Evolutionary conservation across 768 basidiomycete genomes (phyloP).

Genomic region (Pleurotus platypus): DNA sequence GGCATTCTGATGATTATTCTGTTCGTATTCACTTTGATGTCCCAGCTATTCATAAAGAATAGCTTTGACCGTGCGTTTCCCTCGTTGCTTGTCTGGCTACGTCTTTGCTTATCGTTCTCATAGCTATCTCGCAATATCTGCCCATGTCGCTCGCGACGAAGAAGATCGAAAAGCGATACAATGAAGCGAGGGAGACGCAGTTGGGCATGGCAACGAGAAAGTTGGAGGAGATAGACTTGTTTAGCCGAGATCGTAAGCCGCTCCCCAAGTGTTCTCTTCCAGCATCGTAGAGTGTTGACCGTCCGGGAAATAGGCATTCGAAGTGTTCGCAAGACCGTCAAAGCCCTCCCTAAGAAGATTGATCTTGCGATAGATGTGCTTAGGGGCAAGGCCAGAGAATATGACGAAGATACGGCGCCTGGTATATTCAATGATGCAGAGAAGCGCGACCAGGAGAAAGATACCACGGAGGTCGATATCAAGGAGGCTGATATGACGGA

Average conservation of each 20-base stretch:
- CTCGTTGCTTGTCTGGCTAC: too few species aligned
- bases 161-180: conserved; percentile 43
- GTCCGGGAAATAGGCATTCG: conserved; percentile 22
- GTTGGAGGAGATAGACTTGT: conserved; percentile 31
- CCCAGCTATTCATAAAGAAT: conserved; percentile 34
- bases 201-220: conserved; percentile 11
- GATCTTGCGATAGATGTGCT: conserved; percentile 27
- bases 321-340: conserved; percentile 31
- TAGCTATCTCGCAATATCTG: conserved; percentile 50
- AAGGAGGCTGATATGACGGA: conserved; percentile 14
- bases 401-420: conserved; percentile 12
- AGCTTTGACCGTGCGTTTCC: conserved; percentile 38
- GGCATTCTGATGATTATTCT: conserved; percentile 60
- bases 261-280: not conserved
- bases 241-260: conserved; percentile 30
- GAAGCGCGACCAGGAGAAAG: conserved; percentile 7
- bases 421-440: not conserved
- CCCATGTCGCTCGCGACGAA: conserved; percentile 64
- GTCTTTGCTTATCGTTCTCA: not conserved
- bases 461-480: conserved; percentile 12
- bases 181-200: conserved; percentile 26
- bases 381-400: conserved; percentile 23
- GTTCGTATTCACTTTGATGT: conserved; percentile 44
- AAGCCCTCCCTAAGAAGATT: conserved; percentile 11
- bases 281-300: not conserved